Conservation (phyloP, 805 yeast genomes). For the Nakazawaea populi region DNA sequence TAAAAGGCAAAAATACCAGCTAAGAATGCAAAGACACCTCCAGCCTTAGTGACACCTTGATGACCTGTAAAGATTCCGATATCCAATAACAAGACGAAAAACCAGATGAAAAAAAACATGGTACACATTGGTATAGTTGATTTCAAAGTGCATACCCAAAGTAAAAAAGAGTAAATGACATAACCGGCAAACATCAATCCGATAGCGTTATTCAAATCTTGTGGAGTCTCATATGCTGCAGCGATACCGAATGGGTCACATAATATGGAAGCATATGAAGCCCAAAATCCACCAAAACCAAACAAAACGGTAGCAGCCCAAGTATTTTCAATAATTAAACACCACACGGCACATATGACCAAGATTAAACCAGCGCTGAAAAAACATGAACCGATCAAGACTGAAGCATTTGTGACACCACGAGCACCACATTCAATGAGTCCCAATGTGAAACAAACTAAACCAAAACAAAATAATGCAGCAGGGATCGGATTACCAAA, state of each 20-base stretch:
- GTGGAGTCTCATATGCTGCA: constrained; percentile 26
- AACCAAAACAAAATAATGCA: constrained; percentile 44
- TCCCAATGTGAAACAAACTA: constrained; percentile 42
- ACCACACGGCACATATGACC: constrained; percentile 45
- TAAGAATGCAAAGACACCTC: constrained; percentile 41
- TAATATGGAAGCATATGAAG: constrained; percentile 39
- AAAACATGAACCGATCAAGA: constrained; percentile 38
- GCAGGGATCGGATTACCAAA: constrained; percentile 49
- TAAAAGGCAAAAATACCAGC: constrained; percentile 40
- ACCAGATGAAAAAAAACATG: constrained; percentile 36
- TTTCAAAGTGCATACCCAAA: constrained; percentile 41
- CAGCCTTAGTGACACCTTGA: constrained; percentile 30
- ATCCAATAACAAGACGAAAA: constrained; percentile 39
- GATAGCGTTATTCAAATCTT: constrained; percentile 30
- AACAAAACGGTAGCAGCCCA: constrained; percentile 50
- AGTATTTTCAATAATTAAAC: constrained; percentile 43
- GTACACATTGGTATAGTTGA: constrained; percentile 36
- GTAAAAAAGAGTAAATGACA: constrained; percentile 42
- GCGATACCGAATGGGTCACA: constrained; percentile 38
- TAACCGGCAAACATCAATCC: constrained; percentile 47
- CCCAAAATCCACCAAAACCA: constrained; percentile 53
- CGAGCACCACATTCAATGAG: constrained; percentile 39
- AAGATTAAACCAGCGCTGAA: constrained; percentile 47
- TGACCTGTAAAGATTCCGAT: constrained; percentile 36
- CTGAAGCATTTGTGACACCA: constrained; percentile 34